Base-by-base conservation (phyloP, 164 flowering plant species). In the Tetracentron sinense region DNA sequence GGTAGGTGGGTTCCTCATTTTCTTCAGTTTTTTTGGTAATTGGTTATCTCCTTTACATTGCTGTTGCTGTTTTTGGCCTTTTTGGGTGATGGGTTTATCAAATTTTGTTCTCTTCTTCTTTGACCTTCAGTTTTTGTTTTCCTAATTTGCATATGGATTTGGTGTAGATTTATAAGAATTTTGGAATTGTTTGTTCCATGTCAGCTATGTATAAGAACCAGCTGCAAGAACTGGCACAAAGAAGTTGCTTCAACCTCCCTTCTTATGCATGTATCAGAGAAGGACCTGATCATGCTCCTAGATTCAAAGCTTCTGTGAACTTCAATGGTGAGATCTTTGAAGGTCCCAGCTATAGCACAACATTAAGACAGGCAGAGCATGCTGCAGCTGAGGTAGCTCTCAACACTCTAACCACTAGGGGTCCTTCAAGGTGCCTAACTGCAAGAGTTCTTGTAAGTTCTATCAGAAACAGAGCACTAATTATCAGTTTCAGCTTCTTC, bases 271-370 rank as follows among this genome's bases (percentile, higher is more conserved):
- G 86, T 65, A 71, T 82, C 28, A 72, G 92, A 59, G 89, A 87
- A 77, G 96, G 96, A 42, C 96, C 96, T 33, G 96, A 89, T 78
- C 96, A 89, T 77, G 96, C 96, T 38, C 92, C 92, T 15, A 75
- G 90, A 54, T 89, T 89, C 76, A 89, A 73, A 69, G 90, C 96
- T 54, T 71, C 84, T 52, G 96, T 89, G 29, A 89, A 87, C 70
- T 89, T 89, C 74, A 89, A 89, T 73, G 96, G 96, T 17, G 92
- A 89, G 78, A 70, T 79, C 69, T 89, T 83, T 66, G 89, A 82
- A 63, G 74, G 90, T 44, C 88, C 90, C 8, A 74, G 69, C 64
- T 87, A 82, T 65, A 85, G 96, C 68, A 68, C 82, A 29, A 89
- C 92, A 7, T 67, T 89, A 17, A 81, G 92, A 49, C 96, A 89